Evolutionary conservation across 768 basidiomycete species (phyloP).

Genomic region (Rhodotorula paludigena): DNA sequence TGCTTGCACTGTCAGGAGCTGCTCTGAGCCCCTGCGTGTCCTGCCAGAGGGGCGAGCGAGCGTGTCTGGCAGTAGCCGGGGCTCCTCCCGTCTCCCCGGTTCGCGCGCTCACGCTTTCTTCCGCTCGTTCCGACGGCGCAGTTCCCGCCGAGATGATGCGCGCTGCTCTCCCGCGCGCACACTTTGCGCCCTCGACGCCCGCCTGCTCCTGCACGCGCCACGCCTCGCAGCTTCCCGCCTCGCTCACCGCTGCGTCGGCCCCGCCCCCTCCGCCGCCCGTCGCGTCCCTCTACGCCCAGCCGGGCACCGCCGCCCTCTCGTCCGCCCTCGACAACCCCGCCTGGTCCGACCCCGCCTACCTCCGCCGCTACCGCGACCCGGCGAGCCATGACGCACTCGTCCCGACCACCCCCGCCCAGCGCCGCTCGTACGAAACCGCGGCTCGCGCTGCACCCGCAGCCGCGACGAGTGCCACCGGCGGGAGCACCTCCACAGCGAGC

Average conservation of each 20-base stretch:
- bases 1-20: too few species aligned
- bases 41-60: too few species aligned
- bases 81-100: too few species aligned
- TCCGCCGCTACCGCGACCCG: conserved; percentile 26
- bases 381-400: conserved; percentile 23
- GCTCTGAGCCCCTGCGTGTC: too few species aligned
- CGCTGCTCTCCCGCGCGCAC: not conserved
- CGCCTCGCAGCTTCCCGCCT: conserved; percentile 14
- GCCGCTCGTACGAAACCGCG: not conserved
- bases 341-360: conserved; percentile 33
- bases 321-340: conserved; percentile 7
- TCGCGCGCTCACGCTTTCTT: too few species aligned
- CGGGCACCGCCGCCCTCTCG: not conserved
- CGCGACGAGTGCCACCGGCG: not conserved
- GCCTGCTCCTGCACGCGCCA: conserved; percentile 3
- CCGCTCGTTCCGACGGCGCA: too few species aligned
- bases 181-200: not conserved
- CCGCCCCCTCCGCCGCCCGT: conserved; percentile 6
- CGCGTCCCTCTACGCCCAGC: conserved; percentile 9
- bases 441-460: not conserved
- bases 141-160: conserved; percentile 5
- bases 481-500: not conserved
- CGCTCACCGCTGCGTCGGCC: conserved; percentile 3
- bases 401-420: conserved; percentile 3
- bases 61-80: too few species aligned